Conservation (phyloP, 345 rosid genomes). For the Sonneratia alba region DNA sequence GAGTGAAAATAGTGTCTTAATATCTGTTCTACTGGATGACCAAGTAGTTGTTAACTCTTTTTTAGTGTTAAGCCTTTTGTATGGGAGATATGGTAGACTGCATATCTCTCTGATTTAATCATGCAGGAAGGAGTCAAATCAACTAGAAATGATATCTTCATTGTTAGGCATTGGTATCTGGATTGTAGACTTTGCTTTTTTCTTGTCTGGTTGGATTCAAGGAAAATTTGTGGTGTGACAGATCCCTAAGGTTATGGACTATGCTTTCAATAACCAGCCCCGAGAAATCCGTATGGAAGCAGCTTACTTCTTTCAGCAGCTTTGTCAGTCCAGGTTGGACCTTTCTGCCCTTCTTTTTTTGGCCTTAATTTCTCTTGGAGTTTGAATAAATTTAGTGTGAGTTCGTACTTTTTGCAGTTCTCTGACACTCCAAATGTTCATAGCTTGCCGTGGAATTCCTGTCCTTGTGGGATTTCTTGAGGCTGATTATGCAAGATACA, state of each 20-base stretch:
- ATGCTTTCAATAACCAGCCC: conserved; percentile 71
- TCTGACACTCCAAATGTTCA: conserved; percentile 96
- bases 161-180: not conserved
- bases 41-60: not conserved
- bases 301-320: conserved; percentile 88
- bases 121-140: not conserved
- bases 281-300: conserved; percentile 94
- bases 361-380: not conserved
- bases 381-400: conserved; percentile 13
- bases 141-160: not conserved
- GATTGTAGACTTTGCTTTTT: not conserved
- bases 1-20: conserved; percentile 13
- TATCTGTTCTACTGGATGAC: not conserved
- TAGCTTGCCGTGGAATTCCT: conserved; percentile 95
- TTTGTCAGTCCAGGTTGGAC: conserved; percentile 86
- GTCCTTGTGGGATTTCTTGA: conserved; percentile 90
- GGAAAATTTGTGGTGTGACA: conserved; percentile 14
- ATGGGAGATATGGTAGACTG: not conserved
- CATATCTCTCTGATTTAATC: not conserved
- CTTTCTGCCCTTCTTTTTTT: not conserved
- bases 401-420: conserved; percentile 46
- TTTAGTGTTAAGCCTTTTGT: conserved; percentile 8
- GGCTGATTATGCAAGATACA: conserved; percentile 92
- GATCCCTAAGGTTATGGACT: conserved; percentile 82
- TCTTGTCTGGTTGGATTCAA: not conserved